Evolutionary conservation across 2,329 filamentous ascomycete genomes (phyloP).

Genomic region (Fusarium foetens): DNA sequence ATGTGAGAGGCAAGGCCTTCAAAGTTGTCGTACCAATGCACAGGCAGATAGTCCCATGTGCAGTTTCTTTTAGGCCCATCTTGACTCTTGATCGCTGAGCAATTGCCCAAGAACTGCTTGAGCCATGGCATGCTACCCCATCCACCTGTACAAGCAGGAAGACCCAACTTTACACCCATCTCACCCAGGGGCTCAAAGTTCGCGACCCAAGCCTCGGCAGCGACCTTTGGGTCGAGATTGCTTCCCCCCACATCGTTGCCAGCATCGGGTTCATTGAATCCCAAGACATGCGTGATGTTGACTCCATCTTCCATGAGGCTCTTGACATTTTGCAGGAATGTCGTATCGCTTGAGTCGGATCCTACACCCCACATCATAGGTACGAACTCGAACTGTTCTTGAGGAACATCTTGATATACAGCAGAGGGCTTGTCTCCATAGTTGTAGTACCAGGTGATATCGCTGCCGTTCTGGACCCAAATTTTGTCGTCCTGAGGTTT

Average conservation of each 20-base stretch:
- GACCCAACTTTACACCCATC: conserved; percentile 73
- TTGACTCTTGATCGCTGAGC: conserved; percentile 65
- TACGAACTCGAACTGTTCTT: conserved; percentile 75
- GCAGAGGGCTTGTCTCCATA: conserved; percentile 69
- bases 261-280: conserved; percentile 83
- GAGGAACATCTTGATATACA: conserved; percentile 58
- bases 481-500: conserved; percentile 70
- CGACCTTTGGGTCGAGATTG: conserved; percentile 65
- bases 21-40: conserved; percentile 78
- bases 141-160: conserved; percentile 75
- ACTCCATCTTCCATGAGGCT: conserved; percentile 60
- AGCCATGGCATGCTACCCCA: conserved; percentile 73
- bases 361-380: conserved; percentile 81
- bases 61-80: conserved; percentile 59
- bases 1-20: conserved; percentile 74
- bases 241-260: conserved; percentile 67
- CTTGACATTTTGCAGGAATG: conserved; percentile 70
- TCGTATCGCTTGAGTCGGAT: conserved; percentile 59
- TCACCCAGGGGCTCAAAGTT: conserved; percentile 76
- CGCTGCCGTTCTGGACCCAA: conserved; percentile 67
- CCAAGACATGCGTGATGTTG: conserved; percentile 75
- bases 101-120: conserved; percentile 70
- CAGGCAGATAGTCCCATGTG: conserved; percentile 70
- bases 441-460: conserved; percentile 88
- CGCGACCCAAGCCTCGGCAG: conserved; percentile 75